Conservation (phyloP, 129 eudicot species). For the Flaveria bidentis region DNA sequence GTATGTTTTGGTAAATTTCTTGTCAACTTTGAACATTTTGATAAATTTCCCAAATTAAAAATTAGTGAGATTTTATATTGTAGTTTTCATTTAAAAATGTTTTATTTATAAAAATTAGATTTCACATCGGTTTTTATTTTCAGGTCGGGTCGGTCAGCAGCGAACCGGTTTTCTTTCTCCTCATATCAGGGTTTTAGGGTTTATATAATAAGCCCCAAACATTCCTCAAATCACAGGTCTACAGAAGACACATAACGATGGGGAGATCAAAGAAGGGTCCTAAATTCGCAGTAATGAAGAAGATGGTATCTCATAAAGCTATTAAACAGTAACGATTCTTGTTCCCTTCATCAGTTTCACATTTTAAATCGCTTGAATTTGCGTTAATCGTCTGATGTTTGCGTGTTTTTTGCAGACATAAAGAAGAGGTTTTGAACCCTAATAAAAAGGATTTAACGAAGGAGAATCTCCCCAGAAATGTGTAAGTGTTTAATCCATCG, state of each 20-base stretch:
- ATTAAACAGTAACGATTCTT: constrained; percentile 56
- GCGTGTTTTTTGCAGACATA: constrained; percentile 48
- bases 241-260: constrained; percentile 40
- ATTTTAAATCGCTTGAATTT: not conserved
- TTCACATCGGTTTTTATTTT: not conserved
- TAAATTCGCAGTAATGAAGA: constrained; percentile 96
- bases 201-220: not conserved
- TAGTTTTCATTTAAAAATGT: no score
- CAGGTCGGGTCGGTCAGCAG: not conserved
- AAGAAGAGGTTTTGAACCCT: constrained; percentile 85
- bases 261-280: constrained; percentile 88
- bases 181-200: constrained; percentile 4
- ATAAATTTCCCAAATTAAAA: no score
- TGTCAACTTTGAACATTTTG: no score
- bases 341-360: not conserved
- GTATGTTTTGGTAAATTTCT: no score
- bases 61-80: no score
- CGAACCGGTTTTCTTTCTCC: not conserved
- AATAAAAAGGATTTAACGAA: constrained; percentile 69
- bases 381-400: not conserved
- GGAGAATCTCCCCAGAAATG: constrained; percentile 88
- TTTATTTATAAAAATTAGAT: no score
- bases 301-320: constrained; percentile 70
- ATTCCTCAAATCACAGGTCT: constrained; percentile 11
- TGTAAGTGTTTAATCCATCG: constrained; percentile 46